These are phyloP conservation scores for Eimeria necatrix DNA, from an alignment of 169 alveolate genomes.

Conservation along the genomic window DNA sequence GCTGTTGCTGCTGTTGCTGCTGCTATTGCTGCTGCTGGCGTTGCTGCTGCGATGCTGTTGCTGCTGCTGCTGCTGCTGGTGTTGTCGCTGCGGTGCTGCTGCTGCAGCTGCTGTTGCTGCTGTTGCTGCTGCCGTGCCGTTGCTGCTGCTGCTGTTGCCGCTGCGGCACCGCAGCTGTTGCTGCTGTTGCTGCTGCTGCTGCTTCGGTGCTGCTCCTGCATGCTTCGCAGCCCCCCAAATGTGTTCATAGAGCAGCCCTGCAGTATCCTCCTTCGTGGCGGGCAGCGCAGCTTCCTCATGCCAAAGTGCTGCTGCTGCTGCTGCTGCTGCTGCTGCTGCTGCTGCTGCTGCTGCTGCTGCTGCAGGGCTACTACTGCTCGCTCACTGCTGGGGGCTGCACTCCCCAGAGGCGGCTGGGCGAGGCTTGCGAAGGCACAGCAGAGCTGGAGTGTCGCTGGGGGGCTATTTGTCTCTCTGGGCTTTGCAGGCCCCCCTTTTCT, in stretches of 20 bases:
- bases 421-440: background rate
- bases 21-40: background rate
- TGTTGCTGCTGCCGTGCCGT: background rate
- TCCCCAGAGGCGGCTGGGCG: conserved; percentile 44
- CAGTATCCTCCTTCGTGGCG: too few relatives aligned
- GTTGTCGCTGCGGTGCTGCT: background rate
- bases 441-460: background rate
- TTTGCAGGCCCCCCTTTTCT: conserved; percentile 49
- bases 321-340: background rate
- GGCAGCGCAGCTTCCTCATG: too few relatives aligned
- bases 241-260: too few relatives aligned
- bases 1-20: conserved; percentile 9
- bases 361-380: conserved; percentile 25
- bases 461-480: background rate
- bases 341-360: conserved; percentile 12
- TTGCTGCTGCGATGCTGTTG: background rate
- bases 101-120: conserved; percentile 6
- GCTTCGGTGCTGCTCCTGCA: background rate
- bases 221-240: too few relatives aligned
- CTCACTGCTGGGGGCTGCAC: conserved; percentile 63
- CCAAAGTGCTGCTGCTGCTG: conserved; percentile 28
- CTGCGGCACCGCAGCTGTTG: background rate
- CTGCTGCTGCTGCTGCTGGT: background rate
- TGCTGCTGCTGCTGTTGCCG: background rate
- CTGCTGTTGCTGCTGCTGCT: background rate